Evolutionary conservation across 1,284 basidiomycete genomes (phyloP).

Genomic region (Cryptococcus maquisensis): DNA sequence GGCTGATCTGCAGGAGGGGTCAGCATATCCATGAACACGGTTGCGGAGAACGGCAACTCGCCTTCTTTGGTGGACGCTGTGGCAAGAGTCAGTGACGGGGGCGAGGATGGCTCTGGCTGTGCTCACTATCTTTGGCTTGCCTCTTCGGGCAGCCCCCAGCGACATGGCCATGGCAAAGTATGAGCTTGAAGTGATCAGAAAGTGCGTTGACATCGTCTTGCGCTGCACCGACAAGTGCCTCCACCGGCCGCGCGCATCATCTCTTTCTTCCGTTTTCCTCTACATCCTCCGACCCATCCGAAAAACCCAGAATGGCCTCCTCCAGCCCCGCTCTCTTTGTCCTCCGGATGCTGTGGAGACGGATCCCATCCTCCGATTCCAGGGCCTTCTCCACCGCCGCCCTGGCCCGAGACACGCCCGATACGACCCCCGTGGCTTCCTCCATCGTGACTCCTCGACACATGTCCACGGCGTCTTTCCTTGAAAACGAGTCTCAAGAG

Average conservation of each 20-base stretch:
- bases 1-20: conserved; percentile 27
- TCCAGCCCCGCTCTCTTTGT: conserved; percentile 14
- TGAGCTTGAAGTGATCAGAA: neutral
- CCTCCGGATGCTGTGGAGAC: conserved; percentile 10
- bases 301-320: neutral
- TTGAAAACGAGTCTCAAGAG: conserved; percentile 30
- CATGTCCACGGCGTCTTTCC: conserved; percentile 16
- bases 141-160: conserved; percentile 34
- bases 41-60: conserved; percentile 12
- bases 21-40: neutral
- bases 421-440: neutral
- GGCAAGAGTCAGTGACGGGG: conserved; percentile 2
- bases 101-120: neutral
- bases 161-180: conserved; percentile 33
- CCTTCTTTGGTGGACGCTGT: conserved; percentile 44
- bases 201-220: neutral
- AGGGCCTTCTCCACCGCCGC: neutral
- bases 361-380: neutral
- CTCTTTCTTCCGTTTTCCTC: neutral
- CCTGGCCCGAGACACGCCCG: neutral
- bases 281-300: neutral
- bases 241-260: neutral
- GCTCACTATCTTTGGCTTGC: conserved; percentile 45
- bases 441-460: neutral
- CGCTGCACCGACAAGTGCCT: neutral